Evolutionary conservation across 495 filamentous ascomycete species (phyloP).

Genomic region (Oidiodendron maius): DNA sequence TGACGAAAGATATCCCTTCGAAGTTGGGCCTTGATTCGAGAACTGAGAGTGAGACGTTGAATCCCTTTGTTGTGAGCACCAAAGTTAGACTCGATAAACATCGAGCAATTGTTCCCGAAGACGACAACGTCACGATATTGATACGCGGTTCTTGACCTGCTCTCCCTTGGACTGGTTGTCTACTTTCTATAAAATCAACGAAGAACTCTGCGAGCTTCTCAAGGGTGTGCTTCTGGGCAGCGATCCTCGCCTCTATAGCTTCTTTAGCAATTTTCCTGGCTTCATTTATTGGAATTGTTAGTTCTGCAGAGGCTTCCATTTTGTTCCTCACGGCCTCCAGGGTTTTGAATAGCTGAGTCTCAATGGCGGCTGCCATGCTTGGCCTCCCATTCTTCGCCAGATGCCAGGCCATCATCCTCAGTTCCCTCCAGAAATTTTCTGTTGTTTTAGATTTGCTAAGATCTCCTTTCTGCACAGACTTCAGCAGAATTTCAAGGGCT

Average conservation of each 20-base stretch:
- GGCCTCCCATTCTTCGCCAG: slow-evolving; percentile 55
- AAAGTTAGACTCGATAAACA: slow-evolving; percentile 22
- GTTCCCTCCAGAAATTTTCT: slow-evolving; percentile 45
- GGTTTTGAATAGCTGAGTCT: slow-evolving; percentile 40
- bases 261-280: background rate
- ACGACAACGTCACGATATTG: slow-evolving; percentile 51
- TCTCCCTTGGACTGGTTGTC: slow-evolving; percentile 13
- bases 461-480: slow-evolving; percentile 28
- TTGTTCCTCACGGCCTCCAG: slow-evolving; percentile 29
- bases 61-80: slow-evolving; percentile 1
- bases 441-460: slow-evolving; percentile 17
- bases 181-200: slow-evolving; percentile 23
- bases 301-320: slow-evolving; percentile 20
- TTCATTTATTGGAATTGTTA: background rate
- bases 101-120: slow-evolving; percentile 50
- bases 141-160: slow-evolving; percentile 15
- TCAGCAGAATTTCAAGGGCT: slow-evolving; percentile 40
- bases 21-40: slow-evolving; percentile 62
- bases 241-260: slow-evolving; percentile 2
- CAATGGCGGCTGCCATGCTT: slow-evolving; percentile 57
- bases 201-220: slow-evolving; percentile 30
- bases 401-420: slow-evolving; percentile 58
- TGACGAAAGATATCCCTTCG: slow-evolving; percentile 55
- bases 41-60: slow-evolving; percentile 46
- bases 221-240: slow-evolving; percentile 12